Percentiles rank a stretch among this genome's conserved stretches.
phyloP scores from a whole-genome alignment of 305 asterid genomes.

The Ilex paraguariensis region DNA sequence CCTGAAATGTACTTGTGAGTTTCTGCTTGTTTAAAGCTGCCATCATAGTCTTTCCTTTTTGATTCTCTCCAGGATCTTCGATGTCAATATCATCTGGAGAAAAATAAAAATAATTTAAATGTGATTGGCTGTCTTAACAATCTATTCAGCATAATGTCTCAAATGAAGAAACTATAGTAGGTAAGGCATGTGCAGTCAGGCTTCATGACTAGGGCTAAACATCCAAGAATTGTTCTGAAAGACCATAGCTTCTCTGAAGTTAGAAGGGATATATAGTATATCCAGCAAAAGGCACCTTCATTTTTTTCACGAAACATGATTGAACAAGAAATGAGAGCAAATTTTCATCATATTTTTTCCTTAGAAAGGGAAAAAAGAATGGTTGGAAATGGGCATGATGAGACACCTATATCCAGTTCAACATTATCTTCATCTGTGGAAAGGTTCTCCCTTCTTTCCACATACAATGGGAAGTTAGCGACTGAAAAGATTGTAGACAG shows the following conservation, averaged over 20 bases:
- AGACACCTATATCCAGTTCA: slow-evolving; percentile 73
- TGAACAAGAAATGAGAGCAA: not conserved
- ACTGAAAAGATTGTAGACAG: slow-evolving; percentile 48
- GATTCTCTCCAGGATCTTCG: slow-evolving; percentile 72
- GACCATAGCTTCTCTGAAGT: not conserved
- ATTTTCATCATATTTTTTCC: not conserved
- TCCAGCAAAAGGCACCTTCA: not conserved
- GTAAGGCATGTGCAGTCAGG: too few species aligned
- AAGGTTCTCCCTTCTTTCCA: slow-evolving; percentile 39
- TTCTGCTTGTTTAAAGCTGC: slow-evolving; percentile 69
- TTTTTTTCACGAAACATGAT: too few species aligned
- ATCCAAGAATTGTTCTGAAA: not conserved
- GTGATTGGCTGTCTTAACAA: not conserved
- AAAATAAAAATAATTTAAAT: slow-evolving; percentile 4
- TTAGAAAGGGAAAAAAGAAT: not conserved
- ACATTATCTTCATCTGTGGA: slow-evolving; percentile 31
- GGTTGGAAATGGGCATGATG: not conserved
- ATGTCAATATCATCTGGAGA: slow-evolving; percentile 66
- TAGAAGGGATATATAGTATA: too few species aligned
- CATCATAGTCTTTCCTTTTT: slow-evolving; percentile 55
- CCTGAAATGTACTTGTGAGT: slow-evolving; percentile 64
- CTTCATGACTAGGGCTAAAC: not conserved
- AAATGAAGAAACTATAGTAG: not conserved
- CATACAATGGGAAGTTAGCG: slow-evolving; percentile 47
- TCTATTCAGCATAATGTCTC: not conserved